Percentiles rank a stretch among this genome's conserved stretches.
These are phyloP conservation scores for Niveomyces coronatus DNA, from an alignment of 2,329 filamentous ascomycete genomes.

Conservation along the genomic window DNA sequence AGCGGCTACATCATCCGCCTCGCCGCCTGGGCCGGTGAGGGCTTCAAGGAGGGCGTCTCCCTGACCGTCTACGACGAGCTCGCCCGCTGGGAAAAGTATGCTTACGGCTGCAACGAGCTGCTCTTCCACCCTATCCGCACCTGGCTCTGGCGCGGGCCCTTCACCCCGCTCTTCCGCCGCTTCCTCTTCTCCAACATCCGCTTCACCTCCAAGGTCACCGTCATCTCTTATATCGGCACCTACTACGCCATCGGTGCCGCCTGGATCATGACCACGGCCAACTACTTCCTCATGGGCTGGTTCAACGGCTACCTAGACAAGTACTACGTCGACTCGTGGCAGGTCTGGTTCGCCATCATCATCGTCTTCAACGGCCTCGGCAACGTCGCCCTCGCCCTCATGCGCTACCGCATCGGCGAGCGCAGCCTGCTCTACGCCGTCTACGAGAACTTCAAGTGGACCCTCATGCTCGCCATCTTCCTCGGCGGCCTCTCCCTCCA, in stretches of 20 bases:
- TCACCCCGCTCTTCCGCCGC: conserved; percentile 52
- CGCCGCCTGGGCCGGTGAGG: conserved; percentile 56
- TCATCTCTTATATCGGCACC: conserved; percentile 60
- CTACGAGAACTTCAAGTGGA: conserved; percentile 47
- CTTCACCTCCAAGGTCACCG: conserved; percentile 59
- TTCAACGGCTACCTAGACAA: conserved; percentile 56
- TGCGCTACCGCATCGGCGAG: conserved; percentile 52
- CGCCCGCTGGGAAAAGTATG: conserved; percentile 63
- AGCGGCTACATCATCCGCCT: conserved; percentile 60
- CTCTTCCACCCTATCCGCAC: conserved; percentile 56
- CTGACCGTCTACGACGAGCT: conserved; percentile 67
- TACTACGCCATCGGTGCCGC: conserved; percentile 62
- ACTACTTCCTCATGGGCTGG: conserved; percentile 65
- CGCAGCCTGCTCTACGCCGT: conserved; percentile 32
- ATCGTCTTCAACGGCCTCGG: conserved; percentile 55
- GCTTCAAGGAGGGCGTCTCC: conserved; percentile 65
- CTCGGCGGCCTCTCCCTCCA: conserved; percentile 34
- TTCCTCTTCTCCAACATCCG: conserved; percentile 53
- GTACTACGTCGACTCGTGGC: conserved; percentile 58
- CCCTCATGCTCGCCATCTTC: conserved; percentile 41
- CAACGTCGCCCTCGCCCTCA: conserved; percentile 48
- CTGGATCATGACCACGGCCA: conserved; percentile 55
- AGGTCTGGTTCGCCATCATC: conserved; percentile 51
- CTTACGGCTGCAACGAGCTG: conserved; percentile 61
- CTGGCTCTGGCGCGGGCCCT: conserved; percentile 52